Evolutionary conservation across 768 basidiomycete genomes (phyloP).

Genomic region (Collybia sp.): DNA sequence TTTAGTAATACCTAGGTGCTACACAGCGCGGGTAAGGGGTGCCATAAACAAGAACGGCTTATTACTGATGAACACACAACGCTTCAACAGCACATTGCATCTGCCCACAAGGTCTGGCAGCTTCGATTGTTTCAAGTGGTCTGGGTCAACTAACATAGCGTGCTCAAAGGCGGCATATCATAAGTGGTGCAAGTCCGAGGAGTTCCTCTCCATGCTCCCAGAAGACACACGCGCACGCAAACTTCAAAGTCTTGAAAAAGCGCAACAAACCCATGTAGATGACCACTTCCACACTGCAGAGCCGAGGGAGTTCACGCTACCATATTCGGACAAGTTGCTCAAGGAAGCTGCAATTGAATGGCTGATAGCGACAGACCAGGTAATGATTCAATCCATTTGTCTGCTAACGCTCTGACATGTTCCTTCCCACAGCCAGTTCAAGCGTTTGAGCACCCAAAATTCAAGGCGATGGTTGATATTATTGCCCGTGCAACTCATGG

Average conservation of each 20-base stretch:
- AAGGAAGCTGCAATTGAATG: slow-evolving; percentile 23
- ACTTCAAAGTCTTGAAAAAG: background rate
- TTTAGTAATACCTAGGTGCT: background rate
- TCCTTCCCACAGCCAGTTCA: slow-evolving; percentile 10
- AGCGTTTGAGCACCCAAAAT: slow-evolving; percentile 23
- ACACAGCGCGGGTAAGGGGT: background rate
- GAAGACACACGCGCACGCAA: slow-evolving; percentile 10
- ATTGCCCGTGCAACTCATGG: slow-evolving; percentile 21
- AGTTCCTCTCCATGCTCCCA: slow-evolving; percentile 16
- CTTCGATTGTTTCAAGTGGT: too few relatives aligned
- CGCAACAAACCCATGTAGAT: slow-evolving; percentile 3
- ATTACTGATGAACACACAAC: background rate
- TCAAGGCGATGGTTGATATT: slow-evolving; percentile 22
- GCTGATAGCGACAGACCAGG: slow-evolving; percentile 31
- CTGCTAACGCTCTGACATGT: too few relatives aligned
- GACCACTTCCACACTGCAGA: slow-evolving; percentile 1
- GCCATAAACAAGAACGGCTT: background rate
- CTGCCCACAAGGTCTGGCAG: slow-evolving; percentile 4
- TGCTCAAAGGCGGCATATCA: slow-evolving; percentile 1
- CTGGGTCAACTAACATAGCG: too few relatives aligned
- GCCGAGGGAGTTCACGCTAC: slow-evolving; percentile 5
- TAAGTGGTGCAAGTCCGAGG: slow-evolving; percentile 7
- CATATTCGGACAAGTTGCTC: slow-evolving; percentile 19
- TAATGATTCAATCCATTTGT: slow-evolving; percentile 1
- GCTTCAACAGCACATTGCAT: slow-evolving; percentile 4